Evolutionary conservation across 2,329 filamentous ascomycete species (phyloP).

Genomic region (Fusarium sp.): DNA sequence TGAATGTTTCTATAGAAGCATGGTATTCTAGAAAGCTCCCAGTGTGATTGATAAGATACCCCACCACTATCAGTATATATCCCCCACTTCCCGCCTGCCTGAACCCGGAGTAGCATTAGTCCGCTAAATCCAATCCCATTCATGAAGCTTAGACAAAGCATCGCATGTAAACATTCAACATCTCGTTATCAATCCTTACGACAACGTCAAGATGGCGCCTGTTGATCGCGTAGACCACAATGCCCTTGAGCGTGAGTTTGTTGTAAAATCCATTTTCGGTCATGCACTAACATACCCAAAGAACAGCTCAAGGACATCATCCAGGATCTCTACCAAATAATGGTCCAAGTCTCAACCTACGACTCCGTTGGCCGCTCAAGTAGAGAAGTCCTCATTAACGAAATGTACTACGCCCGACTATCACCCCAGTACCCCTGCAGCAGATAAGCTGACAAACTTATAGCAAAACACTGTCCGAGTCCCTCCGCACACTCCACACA

Average conservation of each 20-base stretch:
- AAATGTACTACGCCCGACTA: slow-evolving; percentile 55
- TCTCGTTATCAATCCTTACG: slow-evolving; percentile 1
- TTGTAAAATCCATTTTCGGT: background rate
- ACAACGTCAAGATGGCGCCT: slow-evolving; percentile 53
- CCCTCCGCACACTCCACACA: slow-evolving; percentile 54
- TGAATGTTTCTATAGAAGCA: background rate
- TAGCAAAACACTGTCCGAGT: slow-evolving; percentile 55
- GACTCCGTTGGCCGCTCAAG: slow-evolving; percentile 64
- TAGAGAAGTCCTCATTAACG: slow-evolving; percentile 65
- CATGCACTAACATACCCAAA: slow-evolving; percentile 44
- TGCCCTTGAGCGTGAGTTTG: slow-evolving; percentile 53
- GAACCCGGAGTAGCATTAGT: slow-evolving; percentile 29
- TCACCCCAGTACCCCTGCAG: background rate
- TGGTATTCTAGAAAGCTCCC: slow-evolving; percentile 2
- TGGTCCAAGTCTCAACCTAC: slow-evolving; percentile 72
- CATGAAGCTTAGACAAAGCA: background rate
- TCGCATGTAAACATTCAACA: slow-evolving; percentile 14
- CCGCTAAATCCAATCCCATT: background rate
- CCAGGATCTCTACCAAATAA: slow-evolving; percentile 71
- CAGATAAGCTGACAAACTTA: slow-evolving; percentile 11
- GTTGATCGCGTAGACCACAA: slow-evolving; percentile 54
- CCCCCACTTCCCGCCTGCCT: slow-evolving; percentile 25
- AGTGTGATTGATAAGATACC: slow-evolving; percentile 21
- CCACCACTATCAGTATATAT: background rate
- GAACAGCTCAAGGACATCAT: slow-evolving; percentile 71